Conservation (phyloP, 371 early-diverging fungal species). For the Mycotypha africana region DNA sequence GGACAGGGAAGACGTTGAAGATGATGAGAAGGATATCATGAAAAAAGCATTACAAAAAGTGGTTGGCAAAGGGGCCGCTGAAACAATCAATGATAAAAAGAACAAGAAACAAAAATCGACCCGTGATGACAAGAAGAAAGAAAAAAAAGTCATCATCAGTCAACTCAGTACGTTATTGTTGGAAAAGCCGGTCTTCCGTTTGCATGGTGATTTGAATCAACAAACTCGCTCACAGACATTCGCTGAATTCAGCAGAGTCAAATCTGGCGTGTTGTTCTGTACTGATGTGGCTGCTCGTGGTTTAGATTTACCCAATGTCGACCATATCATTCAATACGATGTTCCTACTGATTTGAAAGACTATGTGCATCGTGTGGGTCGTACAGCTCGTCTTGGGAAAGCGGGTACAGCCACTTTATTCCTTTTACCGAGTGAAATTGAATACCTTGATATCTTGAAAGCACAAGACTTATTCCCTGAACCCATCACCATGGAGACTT, state of each 20-base stretch:
- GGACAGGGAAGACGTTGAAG: too few relatives aligned
- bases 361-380: slow-evolving; percentile 97
- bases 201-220: slow-evolving; percentile 90
- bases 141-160: slow-evolving; percentile 22
- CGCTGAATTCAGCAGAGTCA: slow-evolving; percentile 59
- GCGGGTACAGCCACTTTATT: slow-evolving; percentile 82
- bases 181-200: slow-evolving; percentile 63
- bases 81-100: slow-evolving; percentile 19
- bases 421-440: slow-evolving; percentile 84
- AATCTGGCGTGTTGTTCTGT: slow-evolving; percentile 78
- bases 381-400: slow-evolving; percentile 95
- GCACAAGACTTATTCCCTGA: slow-evolving; percentile 59
- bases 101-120: slow-evolving; percentile 16
- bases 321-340: slow-evolving; percentile 95
- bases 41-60: slow-evolving; percentile 18
- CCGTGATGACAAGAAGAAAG: slow-evolving; percentile 2
- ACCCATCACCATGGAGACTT: slow-evolving; percentile 41
- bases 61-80: slow-evolving; percentile 8
- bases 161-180: slow-evolving; percentile 49
- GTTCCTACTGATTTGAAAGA: slow-evolving; percentile 91
- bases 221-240: slow-evolving; percentile 70
- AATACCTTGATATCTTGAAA: slow-evolving; percentile 73
- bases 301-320: slow-evolving; percentile 92
- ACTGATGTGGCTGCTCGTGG: slow-evolving; percentile 99
- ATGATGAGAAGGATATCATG: slow-evolving; percentile 26